These are phyloP conservation scores for Hebeloma cylindrosporum DNA, from an alignment of 768 basidiomycete genomes.

Conservation along the genomic window DNA sequence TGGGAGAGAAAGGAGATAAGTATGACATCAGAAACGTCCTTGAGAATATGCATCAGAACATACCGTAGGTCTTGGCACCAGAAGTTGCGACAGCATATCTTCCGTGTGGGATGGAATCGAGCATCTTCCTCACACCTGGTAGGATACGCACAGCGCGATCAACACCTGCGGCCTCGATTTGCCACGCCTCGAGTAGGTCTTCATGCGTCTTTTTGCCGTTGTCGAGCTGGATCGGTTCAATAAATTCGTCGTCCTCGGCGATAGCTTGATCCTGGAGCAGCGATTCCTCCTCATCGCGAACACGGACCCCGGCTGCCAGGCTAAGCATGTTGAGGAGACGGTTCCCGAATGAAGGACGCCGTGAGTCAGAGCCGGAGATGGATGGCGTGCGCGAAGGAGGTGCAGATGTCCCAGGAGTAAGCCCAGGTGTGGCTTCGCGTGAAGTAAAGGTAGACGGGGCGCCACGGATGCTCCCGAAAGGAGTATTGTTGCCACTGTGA, in stretches of 20 bases:
- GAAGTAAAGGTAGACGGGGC: slow-evolving; percentile 26
- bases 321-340: slow-evolving; percentile 22
- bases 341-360: slow-evolving; percentile 47
- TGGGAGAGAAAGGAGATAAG: slow-evolving; percentile 17
- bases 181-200: slow-evolving; percentile 48
- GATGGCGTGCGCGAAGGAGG: slow-evolving; percentile 47
- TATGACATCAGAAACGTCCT: background rate
- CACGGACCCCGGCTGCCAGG: slow-evolving; percentile 19
- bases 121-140: slow-evolving; percentile 66
- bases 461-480: background rate
- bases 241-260: slow-evolving; percentile 35
- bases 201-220: slow-evolving; percentile 26
- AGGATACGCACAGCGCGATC: slow-evolving; percentile 70
- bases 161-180: slow-evolving; percentile 53
- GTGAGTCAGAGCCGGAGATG: slow-evolving; percentile 31
- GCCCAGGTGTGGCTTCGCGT: slow-evolving; percentile 41
- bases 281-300: slow-evolving; percentile 25
- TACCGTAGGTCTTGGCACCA: slow-evolving; percentile 69
- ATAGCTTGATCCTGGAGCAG: slow-evolving; percentile 31
- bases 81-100: slow-evolving; percentile 73
- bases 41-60: slow-evolving; percentile 16
- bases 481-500: slow-evolving; percentile 32
- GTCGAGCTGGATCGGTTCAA: slow-evolving; percentile 14
- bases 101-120: slow-evolving; percentile 63
- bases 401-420: slow-evolving; percentile 36